A percentile compares a stretch with the other conserved stretches of the same genome.
Evolutionary conservation across 768 basidiomycete species (phyloP).

Genomic region (Lanmaoa rubissima): DNA sequence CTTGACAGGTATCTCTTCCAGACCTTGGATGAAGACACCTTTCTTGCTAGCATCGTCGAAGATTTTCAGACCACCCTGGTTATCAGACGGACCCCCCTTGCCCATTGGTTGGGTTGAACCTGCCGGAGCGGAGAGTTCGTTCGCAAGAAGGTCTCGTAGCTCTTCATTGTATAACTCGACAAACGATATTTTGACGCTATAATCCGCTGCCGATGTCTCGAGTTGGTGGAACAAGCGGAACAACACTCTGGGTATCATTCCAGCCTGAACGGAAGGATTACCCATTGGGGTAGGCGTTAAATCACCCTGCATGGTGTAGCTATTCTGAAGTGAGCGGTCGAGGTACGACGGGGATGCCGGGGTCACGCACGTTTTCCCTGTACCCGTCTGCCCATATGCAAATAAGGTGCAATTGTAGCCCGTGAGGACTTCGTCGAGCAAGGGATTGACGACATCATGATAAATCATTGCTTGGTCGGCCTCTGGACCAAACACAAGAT

Average conservation of each 20-base stretch:
- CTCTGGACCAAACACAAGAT: conserved; percentile 94
- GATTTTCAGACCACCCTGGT: conserved; percentile 70
- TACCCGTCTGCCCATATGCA: conserved; percentile 98
- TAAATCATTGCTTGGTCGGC: conserved; percentile 95
- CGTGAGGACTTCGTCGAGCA: conserved; percentile 89
- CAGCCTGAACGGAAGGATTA: conserved; percentile 84
- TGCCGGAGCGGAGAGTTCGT: conserved; percentile 68
- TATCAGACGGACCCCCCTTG: conserved; percentile 49
- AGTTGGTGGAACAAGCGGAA: conserved; percentile 90
- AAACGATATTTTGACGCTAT: conserved; percentile 90
- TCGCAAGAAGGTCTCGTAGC: conserved; percentile 85
- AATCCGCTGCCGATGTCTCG: conserved; percentile 74
- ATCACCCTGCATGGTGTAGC: conserved; percentile 98
- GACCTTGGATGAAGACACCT: conserved; percentile 90
- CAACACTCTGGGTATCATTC: conserved; percentile 93
- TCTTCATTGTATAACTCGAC: conserved; percentile 99
- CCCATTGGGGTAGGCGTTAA: conserved; percentile 78
- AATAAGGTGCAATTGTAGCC: conserved; percentile 98
- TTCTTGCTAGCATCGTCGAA: conserved; percentile 90
- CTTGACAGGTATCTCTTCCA: conserved; percentile 86
- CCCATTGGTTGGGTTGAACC: conserved; percentile 80
- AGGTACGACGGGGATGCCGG: background rate
- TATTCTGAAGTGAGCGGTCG: conserved; percentile 30
- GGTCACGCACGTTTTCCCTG: conserved; percentile 88
- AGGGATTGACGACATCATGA: conserved; percentile 87